Evolutionary conservation across 306 rosid species (phyloP), one percentile per base, ranked within the genome.

Genomic region (Amphicarpaea edgeworthii): DNA sequence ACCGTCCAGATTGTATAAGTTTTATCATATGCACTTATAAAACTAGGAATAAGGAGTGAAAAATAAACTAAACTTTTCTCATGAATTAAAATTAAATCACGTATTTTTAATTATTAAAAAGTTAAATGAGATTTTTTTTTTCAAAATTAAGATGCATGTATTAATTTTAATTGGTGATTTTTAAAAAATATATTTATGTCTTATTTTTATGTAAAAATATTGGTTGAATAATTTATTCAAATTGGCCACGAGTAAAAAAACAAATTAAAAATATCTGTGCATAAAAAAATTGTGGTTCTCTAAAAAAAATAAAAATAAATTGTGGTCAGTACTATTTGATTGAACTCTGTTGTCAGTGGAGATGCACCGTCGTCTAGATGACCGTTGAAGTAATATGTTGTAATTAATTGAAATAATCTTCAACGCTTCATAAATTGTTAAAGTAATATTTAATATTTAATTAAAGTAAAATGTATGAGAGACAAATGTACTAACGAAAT

Each of bases 371-470:
- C 37, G 6, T 7, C 4, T 53, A 20, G 40, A 71, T 53, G 65
- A 54, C 76, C 76, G 76, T 71, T 71, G 38, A 32, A 20, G 6
- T 34, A 53, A 53, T 20, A 2, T 3, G 0, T 34, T 21, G 28
- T 10, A 19, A 64, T 38, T 38, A 16, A 62, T 62, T 17, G 0
- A 40, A 28, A 60, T 14, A 28, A 53, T 53, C 6, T 19, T 53
- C 6, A 17, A 51, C 58, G 26, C 0, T 17, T 6, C 26, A 19
- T 12, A 26, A 15, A 15, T 26, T 60, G 3, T 54, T 20, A 19
- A 30, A 58, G 12, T 11, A 67, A 1, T 6, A 61, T 12, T 15
- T 2, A 34, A 3, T 51, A 37, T 19, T 11, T 34, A 4, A 50
- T 14, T 8, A 50, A 50, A 50, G 2, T 1, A 9, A 53, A 21